A percentile compares a stretch with the other conserved stretches of the same genome.
Evolutionary conservation across 73 alveolate species (phyloP).

Genomic region (Vitrella brassicaformis): DNA sequence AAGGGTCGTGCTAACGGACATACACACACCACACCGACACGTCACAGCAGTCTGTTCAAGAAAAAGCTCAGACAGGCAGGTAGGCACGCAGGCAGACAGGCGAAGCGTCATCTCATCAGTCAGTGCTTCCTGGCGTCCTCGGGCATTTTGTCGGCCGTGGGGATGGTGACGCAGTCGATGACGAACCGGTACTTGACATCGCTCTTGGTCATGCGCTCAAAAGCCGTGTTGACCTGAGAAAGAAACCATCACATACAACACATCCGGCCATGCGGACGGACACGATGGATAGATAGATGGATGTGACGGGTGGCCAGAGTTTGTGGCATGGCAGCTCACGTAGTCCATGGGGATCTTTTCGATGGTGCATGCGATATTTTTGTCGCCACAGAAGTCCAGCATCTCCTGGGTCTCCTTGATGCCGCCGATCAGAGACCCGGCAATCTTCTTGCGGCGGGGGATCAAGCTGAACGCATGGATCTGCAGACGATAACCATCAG

Average conservation of each 20-base stretch:
- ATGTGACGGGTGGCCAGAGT: no score
- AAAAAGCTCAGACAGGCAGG: not conserved
- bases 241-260: no score
- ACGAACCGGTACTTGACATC: constrained; percentile 4
- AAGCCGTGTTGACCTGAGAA: not conserved
- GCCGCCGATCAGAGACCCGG: constrained; percentile 8
- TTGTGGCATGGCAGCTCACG: not conserved
- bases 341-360: not conserved
- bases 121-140: not conserved
- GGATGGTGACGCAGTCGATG: not conserved
- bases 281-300: no score
- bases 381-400: constrained; percentile 7
- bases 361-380: not conserved
- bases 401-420: constrained; percentile 6
- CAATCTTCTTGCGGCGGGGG: not conserved
- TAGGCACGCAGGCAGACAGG: not conserved
- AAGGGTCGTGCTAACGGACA: no score
- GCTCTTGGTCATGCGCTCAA: not conserved
- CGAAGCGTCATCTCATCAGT: not conserved
- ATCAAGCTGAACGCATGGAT: no score
- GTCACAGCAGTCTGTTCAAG: no score
- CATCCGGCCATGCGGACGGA: not conserved
- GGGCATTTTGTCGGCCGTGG: not conserved
- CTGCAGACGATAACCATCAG: no score
- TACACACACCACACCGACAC: no score